Base-by-base conservation (phyloP, 306 rosid genomes). In the Vigna reflexopilosa region DNA sequence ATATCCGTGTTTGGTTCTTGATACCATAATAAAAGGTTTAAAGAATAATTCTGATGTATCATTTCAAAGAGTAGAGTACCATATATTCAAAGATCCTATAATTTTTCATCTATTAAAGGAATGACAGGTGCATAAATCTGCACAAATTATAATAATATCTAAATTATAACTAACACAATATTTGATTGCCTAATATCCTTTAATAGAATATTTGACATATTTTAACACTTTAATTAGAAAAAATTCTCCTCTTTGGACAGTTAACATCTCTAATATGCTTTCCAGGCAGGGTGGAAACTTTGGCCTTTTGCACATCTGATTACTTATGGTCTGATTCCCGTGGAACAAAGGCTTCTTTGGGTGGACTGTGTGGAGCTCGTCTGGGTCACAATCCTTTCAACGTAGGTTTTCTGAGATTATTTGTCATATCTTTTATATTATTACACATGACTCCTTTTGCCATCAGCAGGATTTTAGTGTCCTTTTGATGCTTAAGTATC, bases 281-380 rank as follows among this genome's bases (percentile, higher is more conserved):
- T 52, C 61, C 91, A 91, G 98, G 96, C 98, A 48, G 98, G 99
- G 52, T 93, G 99, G 99, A 91, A 95, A 82, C 98, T 95, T 68
- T 91, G 99, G 98, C 99, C 99, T 82, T 95, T 95, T 81, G 99
- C 99, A 32, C 99, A 93, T 93, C 80, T 95, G 77, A 73, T 93
- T 84, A 95, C 99, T n/a, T 91, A 95, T 80, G 97, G 99, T 66
- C 83, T 93, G 66, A 63, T 95, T 80, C 98, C 98, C 44, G 84
- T 95, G 66, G 99, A 93, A 61, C 99, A 93, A 88, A 87, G 99
- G 89, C 97, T 95, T 85, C 98, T 93, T 62, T 95, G 96, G 99
- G 99, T 93, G 83, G 99, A 95, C 76, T 88, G 98, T 17, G 86
- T 95, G 13, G 98, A 95, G 93, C 97, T 95, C 74, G 86, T 95